Conservation (phyloP, 306 rosid species). For the Acacia crassicarpa region DNA sequence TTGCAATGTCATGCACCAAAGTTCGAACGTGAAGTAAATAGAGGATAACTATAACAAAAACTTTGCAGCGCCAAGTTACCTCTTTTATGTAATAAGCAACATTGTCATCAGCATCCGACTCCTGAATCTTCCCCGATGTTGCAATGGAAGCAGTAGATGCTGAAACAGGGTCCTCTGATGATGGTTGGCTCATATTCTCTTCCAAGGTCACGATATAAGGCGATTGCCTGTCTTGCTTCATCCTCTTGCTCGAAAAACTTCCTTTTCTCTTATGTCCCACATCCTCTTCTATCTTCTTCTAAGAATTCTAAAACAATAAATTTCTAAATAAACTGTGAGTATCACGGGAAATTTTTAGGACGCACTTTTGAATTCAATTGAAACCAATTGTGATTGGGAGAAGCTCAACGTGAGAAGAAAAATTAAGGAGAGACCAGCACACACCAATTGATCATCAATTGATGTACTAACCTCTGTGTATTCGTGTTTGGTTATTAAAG, state of each 20-base stretch:
- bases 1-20: slow-evolving; percentile 5
- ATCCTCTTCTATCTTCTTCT: slow-evolving; percentile 47
- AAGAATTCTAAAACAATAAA: too few species aligned
- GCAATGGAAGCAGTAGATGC: slow-evolving; percentile 35
- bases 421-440: too few species aligned
- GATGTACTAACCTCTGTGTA: too few species aligned
- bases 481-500: too few species aligned
- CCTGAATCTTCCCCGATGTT: slow-evolving; percentile 33
- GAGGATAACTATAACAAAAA: background rate
- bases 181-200: slow-evolving; percentile 32
- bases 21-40: background rate
- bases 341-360: too few species aligned
- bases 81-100: slow-evolving; percentile 78
- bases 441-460: too few species aligned
- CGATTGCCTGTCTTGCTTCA: slow-evolving; percentile 57
- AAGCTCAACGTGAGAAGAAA: too few species aligned
- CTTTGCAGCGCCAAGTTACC: slow-evolving; percentile 46
- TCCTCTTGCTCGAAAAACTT: slow-evolving; percentile 65
- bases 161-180: slow-evolving; percentile 28
- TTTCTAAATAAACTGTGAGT: too few species aligned
- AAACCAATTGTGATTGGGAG: too few species aligned
- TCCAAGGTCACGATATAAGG: slow-evolving; percentile 55
- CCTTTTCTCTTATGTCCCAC: slow-evolving; percentile 45
- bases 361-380: too few species aligned
- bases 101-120: slow-evolving; percentile 58